phyloP scores from a whole-genome alignment of 164 flowering plant species.

The Vitis riparia region DNA sequence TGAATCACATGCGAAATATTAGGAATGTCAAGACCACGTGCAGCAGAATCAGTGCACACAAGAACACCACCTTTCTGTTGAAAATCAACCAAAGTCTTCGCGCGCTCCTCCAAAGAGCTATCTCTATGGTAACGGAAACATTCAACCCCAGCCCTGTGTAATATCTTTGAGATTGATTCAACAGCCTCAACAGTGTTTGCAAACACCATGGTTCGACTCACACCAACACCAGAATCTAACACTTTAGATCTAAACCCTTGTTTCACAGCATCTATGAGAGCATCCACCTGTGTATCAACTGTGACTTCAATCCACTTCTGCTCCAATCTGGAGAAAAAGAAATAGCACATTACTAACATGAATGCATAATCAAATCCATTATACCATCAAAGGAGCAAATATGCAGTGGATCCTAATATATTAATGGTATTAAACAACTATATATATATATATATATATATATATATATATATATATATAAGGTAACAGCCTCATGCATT shows the following conservation, averaged over 20 bases:
- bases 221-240: slow-evolving; percentile 24
- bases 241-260: slow-evolving; percentile 26
- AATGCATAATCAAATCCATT: background rate
- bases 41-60: slow-evolving; percentile 98
- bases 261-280: slow-evolving; percentile 73
- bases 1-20: slow-evolving; percentile 93
- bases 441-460: background rate
- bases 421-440: background rate
- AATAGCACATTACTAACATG: background rate
- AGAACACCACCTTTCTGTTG: slow-evolving; percentile 78
- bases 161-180: slow-evolving; percentile 77
- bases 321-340: slow-evolving; percentile 54
- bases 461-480: background rate
- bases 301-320: slow-evolving; percentile 90
- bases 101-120: slow-evolving; percentile 70
- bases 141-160: slow-evolving; percentile 57
- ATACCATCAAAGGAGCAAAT: background rate
- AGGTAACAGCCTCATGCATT: too few relatives aligned
- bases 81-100: slow-evolving; percentile 58
- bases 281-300: slow-evolving; percentile 79
- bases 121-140: slow-evolving; percentile 78
- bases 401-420: background rate
- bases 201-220: slow-evolving; percentile 87
- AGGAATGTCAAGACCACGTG: slow-evolving; percentile 93
- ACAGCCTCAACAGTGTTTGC: slow-evolving; percentile 97